A percentile compares a stretch with the other conserved stretches of the same genome.
These are phyloP conservation scores for Silybum marianum DNA, from an alignment of 129 eudicot species.

Conservation along the genomic window DNA sequence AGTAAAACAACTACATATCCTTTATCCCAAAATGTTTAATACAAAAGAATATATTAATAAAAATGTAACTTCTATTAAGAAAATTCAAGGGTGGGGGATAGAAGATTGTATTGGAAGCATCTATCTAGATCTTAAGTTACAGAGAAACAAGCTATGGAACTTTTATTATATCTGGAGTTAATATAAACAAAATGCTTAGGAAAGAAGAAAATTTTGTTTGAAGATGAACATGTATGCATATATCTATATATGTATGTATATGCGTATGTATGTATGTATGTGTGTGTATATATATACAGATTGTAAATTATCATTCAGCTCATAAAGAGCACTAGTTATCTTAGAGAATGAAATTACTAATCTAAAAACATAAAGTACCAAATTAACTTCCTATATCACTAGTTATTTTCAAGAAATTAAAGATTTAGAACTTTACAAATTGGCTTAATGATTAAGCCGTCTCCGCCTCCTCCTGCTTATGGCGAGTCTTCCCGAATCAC, in stretches of 20 bases:
- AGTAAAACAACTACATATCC: background rate
- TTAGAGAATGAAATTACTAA: background rate
- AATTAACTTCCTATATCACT: background rate
- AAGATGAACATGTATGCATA: constrained; percentile 6
- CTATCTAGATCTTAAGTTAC: too few species aligned
- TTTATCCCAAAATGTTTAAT: background rate
- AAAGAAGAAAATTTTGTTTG: background rate
- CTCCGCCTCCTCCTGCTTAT: constrained; percentile 24
- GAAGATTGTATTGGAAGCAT: too few species aligned
- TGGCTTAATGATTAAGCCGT: constrained; percentile 19
- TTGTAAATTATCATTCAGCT: constrained; percentile 4
- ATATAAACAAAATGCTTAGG: constrained; percentile 10
- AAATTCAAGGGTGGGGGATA: too few species aligned
- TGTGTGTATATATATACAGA: background rate
- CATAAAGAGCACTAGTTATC: background rate
- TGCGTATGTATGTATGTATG: background rate
- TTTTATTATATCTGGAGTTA: background rate
- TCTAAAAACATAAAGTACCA: background rate
- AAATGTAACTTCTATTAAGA: too few species aligned
- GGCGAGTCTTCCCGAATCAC: constrained; percentile 32
- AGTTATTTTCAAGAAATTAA: constrained; percentile 20
- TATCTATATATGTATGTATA: background rate
- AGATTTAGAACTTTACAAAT: constrained; percentile 18
- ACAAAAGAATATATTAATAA: too few species aligned
- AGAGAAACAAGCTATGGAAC: background rate